Conservation (phyloP, 2,329 filamentous ascomycete species). For the Dactylonectria macrodidyma region DNA sequence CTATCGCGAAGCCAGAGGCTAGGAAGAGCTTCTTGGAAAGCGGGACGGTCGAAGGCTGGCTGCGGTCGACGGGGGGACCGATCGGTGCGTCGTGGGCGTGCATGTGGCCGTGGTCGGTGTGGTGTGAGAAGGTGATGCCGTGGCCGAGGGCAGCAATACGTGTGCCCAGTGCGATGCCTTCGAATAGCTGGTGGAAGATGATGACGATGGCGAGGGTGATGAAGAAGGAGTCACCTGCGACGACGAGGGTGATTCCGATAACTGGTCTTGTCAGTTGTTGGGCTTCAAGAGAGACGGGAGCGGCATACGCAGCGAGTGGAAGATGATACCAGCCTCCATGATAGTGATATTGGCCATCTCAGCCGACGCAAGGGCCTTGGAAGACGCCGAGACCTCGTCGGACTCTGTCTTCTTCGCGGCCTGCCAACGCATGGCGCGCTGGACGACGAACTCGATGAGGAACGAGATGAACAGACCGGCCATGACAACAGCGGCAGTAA, state of each 20-base stretch:
- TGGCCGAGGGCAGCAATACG: conserved; percentile 74
- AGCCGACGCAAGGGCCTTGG: conserved; percentile 45
- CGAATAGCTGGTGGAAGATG: conserved; percentile 84
- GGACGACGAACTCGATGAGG: conserved; percentile 76
- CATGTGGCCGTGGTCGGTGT: conserved; percentile 33
- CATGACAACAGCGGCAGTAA: conserved; percentile 80
- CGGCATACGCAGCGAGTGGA: conserved; percentile 78
- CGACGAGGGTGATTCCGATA: conserved; percentile 74
- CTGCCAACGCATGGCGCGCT: conserved; percentile 65
- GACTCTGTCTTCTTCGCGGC: conserved; percentile 46
- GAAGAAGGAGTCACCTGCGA: conserved; percentile 70
- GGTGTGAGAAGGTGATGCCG: conserved; percentile 32
- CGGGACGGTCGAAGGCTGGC: conserved; percentile 49
- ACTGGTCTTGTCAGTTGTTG: conserved; percentile 56
- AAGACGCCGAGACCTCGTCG: conserved; percentile 28
- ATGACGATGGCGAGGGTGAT: conserved; percentile 75
- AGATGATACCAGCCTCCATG: conserved; percentile 81
- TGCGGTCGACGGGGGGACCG: conserved; percentile 32
- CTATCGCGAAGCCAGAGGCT: conserved; percentile 74
- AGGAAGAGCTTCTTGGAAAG: conserved; percentile 71
- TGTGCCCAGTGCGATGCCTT: conserved; percentile 81
- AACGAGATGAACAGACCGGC: conserved; percentile 82
- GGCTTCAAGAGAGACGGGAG: fast-evolving
- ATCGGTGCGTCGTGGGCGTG: conserved; percentile 40
- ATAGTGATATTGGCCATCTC: conserved; percentile 64